A percentile compares a stretch with the other conserved stretches of the same genome.
Evolutionary conservation across 2,329 filamentous ascomycete species (phyloP).

Genomic region (Claviceps spartinae): DNA sequence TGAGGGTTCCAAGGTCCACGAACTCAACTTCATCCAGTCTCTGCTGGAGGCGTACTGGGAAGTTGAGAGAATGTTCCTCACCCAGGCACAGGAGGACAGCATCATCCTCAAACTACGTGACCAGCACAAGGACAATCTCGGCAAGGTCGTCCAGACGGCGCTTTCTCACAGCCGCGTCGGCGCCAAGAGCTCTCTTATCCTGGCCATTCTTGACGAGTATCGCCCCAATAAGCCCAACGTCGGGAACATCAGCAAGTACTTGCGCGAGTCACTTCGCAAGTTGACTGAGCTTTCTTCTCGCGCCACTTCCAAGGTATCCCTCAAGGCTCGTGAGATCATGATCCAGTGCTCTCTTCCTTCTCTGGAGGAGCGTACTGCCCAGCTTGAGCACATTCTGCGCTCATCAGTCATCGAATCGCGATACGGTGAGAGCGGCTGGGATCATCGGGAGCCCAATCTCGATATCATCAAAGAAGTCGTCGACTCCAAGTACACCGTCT

Average conservation of each 20-base stretch:
- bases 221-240: conserved; percentile 85
- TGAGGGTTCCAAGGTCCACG: conserved; percentile 82
- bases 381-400: conserved; percentile 97
- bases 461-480: conserved; percentile 94
- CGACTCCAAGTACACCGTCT: conserved; percentile 96
- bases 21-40: conserved; percentile 67
- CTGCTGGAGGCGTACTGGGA: conserved; percentile 73
- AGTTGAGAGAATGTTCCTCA: conserved; percentile 79
- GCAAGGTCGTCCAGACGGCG: conserved; percentile 73
- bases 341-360: conserved; percentile 96
- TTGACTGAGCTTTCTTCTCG: conserved; percentile 75
- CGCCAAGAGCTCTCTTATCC: conserved; percentile 84
- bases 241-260: conserved; percentile 77
- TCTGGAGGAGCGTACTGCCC: conserved; percentile 80
- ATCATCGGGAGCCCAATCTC: conserved; percentile 82
- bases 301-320: conserved; percentile 80
- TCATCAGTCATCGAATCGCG: conserved; percentile 93
- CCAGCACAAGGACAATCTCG: conserved; percentile 85
- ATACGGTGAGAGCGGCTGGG: conserved; percentile 94
- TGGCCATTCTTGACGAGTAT: conserved; percentile 89
- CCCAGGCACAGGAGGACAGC: conserved; percentile 81
- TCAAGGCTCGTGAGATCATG: conserved; percentile 93
- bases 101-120: conserved; percentile 89
- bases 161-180: conserved; percentile 87
- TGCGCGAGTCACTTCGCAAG: conserved; percentile 69